Percentiles rank a stretch among this genome's conserved stretches.
Conservation (phyloP, 2,329 filamentous ascomycete species). For the Plenodomus tracheiphilus region DNA sequence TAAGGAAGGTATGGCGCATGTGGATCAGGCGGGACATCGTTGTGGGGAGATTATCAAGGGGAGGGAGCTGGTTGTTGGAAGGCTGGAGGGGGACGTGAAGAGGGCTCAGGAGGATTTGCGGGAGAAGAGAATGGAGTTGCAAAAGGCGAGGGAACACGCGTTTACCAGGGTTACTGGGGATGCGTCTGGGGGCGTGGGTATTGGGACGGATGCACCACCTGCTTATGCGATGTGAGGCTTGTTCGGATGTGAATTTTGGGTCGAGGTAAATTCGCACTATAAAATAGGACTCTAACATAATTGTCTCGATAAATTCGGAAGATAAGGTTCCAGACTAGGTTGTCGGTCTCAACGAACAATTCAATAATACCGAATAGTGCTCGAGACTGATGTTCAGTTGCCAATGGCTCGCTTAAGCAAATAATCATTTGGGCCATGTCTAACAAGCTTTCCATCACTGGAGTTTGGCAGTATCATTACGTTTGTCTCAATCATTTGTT, state of each 20-base stretch:
- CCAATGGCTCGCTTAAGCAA: too few relatives aligned
- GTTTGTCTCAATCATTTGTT: too few relatives aligned
- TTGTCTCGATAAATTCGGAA: too few relatives aligned
- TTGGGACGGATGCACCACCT: constrained; percentile 7
- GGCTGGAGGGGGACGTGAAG: constrained; percentile 25
- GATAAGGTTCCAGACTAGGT: too few relatives aligned
- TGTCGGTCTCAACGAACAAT: too few relatives aligned
- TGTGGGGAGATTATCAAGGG: constrained; percentile 41
- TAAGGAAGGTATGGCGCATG: constrained; percentile 47
- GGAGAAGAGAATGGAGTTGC: constrained; percentile 44
- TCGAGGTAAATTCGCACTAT: too few relatives aligned
- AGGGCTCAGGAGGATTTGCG: constrained; percentile 38
- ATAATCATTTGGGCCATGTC: too few relatives aligned
- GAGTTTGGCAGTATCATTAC: too few relatives aligned
- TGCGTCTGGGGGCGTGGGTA: constrained; percentile 1
- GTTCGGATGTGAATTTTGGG: not conserved
- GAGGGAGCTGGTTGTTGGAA: constrained; percentile 34
- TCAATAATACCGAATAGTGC: too few relatives aligned
- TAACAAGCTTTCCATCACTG: too few relatives aligned
- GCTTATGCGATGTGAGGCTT: not conserved
- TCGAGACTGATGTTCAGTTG: too few relatives aligned
- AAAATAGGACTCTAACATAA: too few relatives aligned
- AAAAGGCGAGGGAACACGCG: constrained; percentile 50
- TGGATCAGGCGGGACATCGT: constrained; percentile 21
- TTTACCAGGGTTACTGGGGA: constrained; percentile 41